Evolutionary conservation across 805 yeast genomes (phyloP).

Genomic region (Wickerhamiella musiphila): DNA sequence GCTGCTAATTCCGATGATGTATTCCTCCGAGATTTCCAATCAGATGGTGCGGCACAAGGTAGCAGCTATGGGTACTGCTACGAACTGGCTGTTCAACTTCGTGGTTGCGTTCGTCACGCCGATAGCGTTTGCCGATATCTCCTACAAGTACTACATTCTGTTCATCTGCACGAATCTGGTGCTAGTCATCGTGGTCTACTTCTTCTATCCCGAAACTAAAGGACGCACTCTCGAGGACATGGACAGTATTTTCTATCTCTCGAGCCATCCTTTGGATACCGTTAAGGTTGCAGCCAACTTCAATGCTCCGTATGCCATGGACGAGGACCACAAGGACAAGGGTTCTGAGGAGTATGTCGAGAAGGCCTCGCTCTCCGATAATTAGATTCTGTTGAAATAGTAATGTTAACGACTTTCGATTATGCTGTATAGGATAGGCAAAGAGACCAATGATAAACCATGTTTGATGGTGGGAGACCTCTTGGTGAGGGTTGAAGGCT

Average conservation of each 20-base stretch:
- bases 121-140: conserved; percentile 29
- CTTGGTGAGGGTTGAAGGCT: no score
- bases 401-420: no score
- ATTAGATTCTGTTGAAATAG: no score
- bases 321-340: conserved; percentile 4
- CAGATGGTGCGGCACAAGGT: conserved; percentile 31
- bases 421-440: no score
- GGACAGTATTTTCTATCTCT: conserved; percentile 18
- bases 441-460: no score
- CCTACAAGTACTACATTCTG: conserved; percentile 39
- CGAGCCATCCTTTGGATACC: conserved; percentile 8
- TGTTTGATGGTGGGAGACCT: no score
- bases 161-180: conserved; percentile 36
- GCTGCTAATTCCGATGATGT: conserved; percentile 24
- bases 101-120: conserved; percentile 41
- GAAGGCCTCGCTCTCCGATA: no score
- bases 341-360: conserved; percentile 5
- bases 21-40: conserved; percentile 41
- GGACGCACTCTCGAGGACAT: conserved; percentile 45
- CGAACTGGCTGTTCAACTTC: conserved; percentile 43
- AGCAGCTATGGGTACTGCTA: conserved; percentile 35
- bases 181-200: conserved; percentile 28
- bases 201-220: conserved; percentile 42
- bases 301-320: conserved; percentile 7
- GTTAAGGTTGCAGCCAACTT: conserved; percentile 7